A percentile compares a stretch with the other conserved stretches of the same genome.
Conservation (phyloP, 1,139 yeast species). For the Candida sp. region DNA sequence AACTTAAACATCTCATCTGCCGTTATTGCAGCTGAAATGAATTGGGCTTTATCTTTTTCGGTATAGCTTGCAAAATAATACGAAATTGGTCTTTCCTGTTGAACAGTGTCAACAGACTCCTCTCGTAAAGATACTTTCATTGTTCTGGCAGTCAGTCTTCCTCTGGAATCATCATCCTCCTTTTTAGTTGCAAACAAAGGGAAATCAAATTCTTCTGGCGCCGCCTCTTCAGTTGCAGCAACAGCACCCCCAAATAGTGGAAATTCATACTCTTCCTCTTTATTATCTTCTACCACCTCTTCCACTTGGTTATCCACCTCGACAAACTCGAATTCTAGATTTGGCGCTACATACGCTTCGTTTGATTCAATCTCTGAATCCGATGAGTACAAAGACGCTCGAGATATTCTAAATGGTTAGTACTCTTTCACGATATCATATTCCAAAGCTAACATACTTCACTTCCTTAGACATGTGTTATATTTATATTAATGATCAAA, state of each 20-base stretch:
- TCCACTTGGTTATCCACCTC: slow-evolving; percentile 32
- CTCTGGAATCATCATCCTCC: slow-evolving; percentile 18
- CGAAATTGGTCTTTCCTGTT: slow-evolving; percentile 45
- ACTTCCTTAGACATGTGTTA: neutral
- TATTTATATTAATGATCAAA: too few species aligned
- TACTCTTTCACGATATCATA: neutral
- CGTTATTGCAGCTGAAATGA: slow-evolving; percentile 41
- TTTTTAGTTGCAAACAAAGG: slow-evolving; percentile 45
- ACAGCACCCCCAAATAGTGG: neutral
- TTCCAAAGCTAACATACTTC: slow-evolving; percentile 8
- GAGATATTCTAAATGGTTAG: slow-evolving; percentile 24
- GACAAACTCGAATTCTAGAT: slow-evolving; percentile 52
- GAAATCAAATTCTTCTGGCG: slow-evolving; percentile 44
- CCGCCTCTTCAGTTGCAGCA: slow-evolving; percentile 4
- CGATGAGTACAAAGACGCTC: slow-evolving; percentile 28
- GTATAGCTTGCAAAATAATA: slow-evolving; percentile 49
- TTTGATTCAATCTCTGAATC: slow-evolving; percentile 13
- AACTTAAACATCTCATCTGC: slow-evolving; percentile 33
- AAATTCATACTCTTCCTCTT: slow-evolving; percentile 3
- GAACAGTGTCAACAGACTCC: slow-evolving; percentile 35
- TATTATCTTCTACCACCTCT: slow-evolving; percentile 4
- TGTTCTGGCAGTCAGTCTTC: slow-evolving; percentile 17
- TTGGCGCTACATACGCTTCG: slow-evolving; percentile 20
- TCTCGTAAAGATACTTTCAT: slow-evolving; percentile 49
- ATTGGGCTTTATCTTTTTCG: slow-evolving; percentile 26